Percentiles rank a stretch among this genome's conserved stretches.
These are phyloP conservation scores for Fusarium brevicatenulatum DNA, from an alignment of 2,329 filamentous ascomycete genomes.

Conservation along the genomic window DNA sequence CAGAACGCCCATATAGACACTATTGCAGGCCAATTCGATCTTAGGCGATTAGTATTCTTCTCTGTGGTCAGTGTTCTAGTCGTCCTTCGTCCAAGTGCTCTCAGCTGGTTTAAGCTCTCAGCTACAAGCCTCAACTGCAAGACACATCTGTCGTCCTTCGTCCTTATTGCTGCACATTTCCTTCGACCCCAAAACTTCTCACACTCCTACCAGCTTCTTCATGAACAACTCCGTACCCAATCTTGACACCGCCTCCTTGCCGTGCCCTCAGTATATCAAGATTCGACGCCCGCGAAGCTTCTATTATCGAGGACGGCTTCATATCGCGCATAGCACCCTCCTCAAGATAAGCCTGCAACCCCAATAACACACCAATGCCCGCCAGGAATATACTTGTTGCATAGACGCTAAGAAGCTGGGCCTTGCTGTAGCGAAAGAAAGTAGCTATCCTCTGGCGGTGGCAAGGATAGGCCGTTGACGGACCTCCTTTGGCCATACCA, in stretches of 20 bases:
- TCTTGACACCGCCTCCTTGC: rapidly evolving
- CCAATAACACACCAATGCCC: rapidly evolving
- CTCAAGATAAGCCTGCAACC: rapidly evolving
- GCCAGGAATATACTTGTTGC: background rate
- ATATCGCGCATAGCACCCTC: constrained; percentile 13
- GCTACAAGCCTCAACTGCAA: too few species aligned
- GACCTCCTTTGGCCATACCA: background rate
- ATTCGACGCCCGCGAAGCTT: background rate
- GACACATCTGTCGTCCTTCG: background rate
- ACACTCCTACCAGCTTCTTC: background rate
- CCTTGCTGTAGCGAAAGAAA: background rate
- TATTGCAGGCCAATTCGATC: background rate
- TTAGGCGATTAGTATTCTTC: background rate
- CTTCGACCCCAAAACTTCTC: background rate
- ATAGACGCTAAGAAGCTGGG: background rate
- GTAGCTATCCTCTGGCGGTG: rapidly evolving
- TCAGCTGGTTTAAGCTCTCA: too few species aligned
- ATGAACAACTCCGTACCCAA: background rate
- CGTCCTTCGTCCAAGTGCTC: background rate
- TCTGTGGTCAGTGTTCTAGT: too few species aligned
- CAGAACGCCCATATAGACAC: background rate
- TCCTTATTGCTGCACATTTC: background rate
- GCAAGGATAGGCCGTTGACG: background rate
- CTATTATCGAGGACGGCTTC: background rate
- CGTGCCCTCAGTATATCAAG: rapidly evolving